Percentiles rank a stretch among this genome's conserved stretches.
These are phyloP conservation scores for Chalciporus piperatus DNA, from an alignment of 768 basidiomycete genomes.

Conservation along the genomic window DNA sequence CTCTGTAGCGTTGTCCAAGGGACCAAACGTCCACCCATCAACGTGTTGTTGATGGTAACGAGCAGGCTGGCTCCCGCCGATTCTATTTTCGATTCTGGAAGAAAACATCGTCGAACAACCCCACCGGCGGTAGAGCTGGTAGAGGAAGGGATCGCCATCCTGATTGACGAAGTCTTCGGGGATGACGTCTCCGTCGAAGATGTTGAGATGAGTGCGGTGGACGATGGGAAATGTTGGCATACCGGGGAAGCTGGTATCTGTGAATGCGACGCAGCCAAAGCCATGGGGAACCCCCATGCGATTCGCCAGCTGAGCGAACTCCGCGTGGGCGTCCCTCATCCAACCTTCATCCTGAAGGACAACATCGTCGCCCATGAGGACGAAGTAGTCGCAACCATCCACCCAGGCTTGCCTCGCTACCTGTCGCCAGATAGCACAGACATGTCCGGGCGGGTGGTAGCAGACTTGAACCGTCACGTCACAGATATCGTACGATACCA, in stretches of 20 bases:
- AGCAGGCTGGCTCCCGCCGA: slow-evolving; percentile 46
- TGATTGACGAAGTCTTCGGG: slow-evolving; percentile 56
- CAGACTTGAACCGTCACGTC: slow-evolving; percentile 38
- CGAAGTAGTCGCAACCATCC: slow-evolving; percentile 48
- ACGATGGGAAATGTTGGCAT: slow-evolving; percentile 64
- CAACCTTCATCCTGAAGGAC: slow-evolving; percentile 49
- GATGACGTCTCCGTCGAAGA: slow-evolving; percentile 49
- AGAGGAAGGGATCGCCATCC: slow-evolving; percentile 57
- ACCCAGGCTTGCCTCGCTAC: slow-evolving; percentile 47
- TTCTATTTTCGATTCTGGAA: slow-evolving; percentile 39
- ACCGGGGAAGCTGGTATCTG: slow-evolving; percentile 51
- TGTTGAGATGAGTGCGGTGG: slow-evolving; percentile 53
- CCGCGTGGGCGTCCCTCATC: slow-evolving; percentile 41
- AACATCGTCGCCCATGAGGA: slow-evolving; percentile 57
- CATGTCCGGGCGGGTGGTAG: slow-evolving; percentile 41
- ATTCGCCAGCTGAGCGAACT: slow-evolving; percentile 37
- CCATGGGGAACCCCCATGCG: slow-evolving; percentile 37
- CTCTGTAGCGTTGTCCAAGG: slow-evolving; percentile 41
- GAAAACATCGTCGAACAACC: slow-evolving; percentile 46
- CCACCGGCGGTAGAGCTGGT: slow-evolving; percentile 59
- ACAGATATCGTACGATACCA: slow-evolving; percentile 37
- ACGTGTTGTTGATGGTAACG: slow-evolving; percentile 47
- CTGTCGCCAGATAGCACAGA: slow-evolving; percentile 54
- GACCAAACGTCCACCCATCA: slow-evolving; percentile 47
- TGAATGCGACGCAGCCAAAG: slow-evolving; percentile 58